Base-by-base conservation (phyloP, 2,329 filamentous ascomycete genomes). In the Venturia aucupariae region DNA sequence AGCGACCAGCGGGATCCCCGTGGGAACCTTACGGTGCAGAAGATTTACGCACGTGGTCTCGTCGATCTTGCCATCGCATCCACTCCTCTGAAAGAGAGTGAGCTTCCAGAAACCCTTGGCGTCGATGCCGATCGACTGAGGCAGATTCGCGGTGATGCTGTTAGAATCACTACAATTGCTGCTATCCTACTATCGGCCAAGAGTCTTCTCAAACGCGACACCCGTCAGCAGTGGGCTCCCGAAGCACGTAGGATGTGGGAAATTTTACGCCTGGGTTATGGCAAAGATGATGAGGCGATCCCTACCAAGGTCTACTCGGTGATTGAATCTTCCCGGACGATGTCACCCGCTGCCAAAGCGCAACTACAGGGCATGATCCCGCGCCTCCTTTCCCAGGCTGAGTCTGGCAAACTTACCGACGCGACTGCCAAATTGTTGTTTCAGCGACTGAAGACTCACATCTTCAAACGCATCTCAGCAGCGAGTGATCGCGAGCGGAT, bases 201-300 rank as follows among this genome's bases (percentile, higher is more conserved):
- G 78, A 93, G 92, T 69, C 79, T 93, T 8, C 82, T 94, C 39
- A 92, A 92, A 75, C 85, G 90, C 19, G 90, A 93, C 71, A 88
- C 91, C 3, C 85, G 90, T 55, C 83, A 84, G 15, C 85, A 88
- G 24, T 94, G 90, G 90, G 90, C 87, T 74, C 84, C 80, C 30
- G 88, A 92, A 74, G 88, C 89, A 0, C 78, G 80, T 2, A 85
- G 89, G n/a, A 84, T 92, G 68, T 84, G 88, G 78, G 77, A 83
- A 1, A 83, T 90, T 0, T 81, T 92, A 13, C 86, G 88, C 67
- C 82, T 80, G 51, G 76, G 81, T 2, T 83, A 85, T 51, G 78
- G 81, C 17, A 81, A 80, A 4, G 79, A 85, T 35, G 81, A 87
- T 41, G 84, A 61, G 4, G 19, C 35, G 15, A 27, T 38, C 39